Evolutionary conservation across 495 filamentous ascomycete species (phyloP).

Genomic region (Xanthoparmelia taractica): DNA sequence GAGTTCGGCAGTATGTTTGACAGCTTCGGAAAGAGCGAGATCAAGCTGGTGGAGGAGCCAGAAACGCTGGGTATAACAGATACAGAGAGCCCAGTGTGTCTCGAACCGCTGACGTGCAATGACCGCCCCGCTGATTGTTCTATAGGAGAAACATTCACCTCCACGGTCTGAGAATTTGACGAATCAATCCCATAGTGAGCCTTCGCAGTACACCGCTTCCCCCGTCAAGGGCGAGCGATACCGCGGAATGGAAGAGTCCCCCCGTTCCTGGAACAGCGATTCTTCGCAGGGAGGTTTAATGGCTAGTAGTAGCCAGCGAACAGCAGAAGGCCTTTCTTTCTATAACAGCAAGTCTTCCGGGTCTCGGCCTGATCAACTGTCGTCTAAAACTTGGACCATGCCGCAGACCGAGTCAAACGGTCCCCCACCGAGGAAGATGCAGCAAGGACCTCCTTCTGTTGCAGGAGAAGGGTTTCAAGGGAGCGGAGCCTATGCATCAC

Average conservation of each 20-base stretch:
- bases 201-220: conserved; percentile 32
- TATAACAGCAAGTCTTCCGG: conserved; percentile 31
- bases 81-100: conserved; percentile 30
- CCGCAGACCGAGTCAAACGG: conserved; percentile 12
- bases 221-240: conserved; percentile 54
- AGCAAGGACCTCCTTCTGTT: conserved; percentile 16
- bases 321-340: conserved; percentile 21
- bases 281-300: conserved; percentile 58
- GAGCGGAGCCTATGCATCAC: conserved; percentile 39
- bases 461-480: conserved; percentile 42
- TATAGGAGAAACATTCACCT: conserved; percentile 24
- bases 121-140: background rate
- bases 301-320: conserved; percentile 30
- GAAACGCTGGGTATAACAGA: conserved; percentile 29
- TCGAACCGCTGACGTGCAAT: conserved; percentile 21
- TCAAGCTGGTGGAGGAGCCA: conserved; percentile 41
- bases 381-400: conserved; percentile 14
- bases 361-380: conserved; percentile 28
- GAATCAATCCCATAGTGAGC: conserved; percentile 13
- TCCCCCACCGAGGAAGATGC: conserved; percentile 13
- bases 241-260: conserved; percentile 49
- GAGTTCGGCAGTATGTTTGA: conserved; percentile 66
- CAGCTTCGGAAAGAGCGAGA: conserved; percentile 50
- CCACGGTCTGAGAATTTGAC: conserved; percentile 24
- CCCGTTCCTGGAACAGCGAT: conserved; percentile 62